These are phyloP conservation scores for Eutrema japonicum DNA, from an alignment of 345 rosid species.

Conservation along the genomic window DNA sequence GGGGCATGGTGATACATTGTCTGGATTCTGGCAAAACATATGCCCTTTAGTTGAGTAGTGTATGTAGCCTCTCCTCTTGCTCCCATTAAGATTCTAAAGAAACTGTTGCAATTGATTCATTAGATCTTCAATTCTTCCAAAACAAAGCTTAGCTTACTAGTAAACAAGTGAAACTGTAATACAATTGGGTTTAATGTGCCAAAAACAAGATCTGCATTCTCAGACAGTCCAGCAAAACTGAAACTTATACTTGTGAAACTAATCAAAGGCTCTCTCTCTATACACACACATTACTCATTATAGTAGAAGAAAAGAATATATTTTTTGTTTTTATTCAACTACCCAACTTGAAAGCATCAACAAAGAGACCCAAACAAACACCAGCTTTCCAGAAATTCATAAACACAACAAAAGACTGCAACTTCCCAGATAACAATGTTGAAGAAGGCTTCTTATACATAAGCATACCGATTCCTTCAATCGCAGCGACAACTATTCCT, in stretches of 20 bases:
- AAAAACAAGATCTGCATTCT: background rate
- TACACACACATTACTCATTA: constrained; percentile 13
- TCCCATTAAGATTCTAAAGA: constrained; percentile 4
- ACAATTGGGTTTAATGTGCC: background rate
- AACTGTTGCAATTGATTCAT: background rate
- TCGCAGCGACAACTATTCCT: constrained; percentile 89
- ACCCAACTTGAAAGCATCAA: constrained; percentile 96
- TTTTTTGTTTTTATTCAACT: constrained; percentile 45
- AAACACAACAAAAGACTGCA: constrained; percentile 76
- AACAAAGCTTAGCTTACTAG: constrained; percentile 15
- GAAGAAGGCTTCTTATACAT: constrained; percentile 69
- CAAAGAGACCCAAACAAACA: constrained; percentile 92
- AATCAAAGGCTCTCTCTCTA: constrained; percentile 15
- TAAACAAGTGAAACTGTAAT: constrained; percentile 14
- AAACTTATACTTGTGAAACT: constrained; percentile 3
- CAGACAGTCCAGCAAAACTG: constrained; percentile 2
- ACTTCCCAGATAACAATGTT: constrained; percentile 54
- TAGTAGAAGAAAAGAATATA: background rate
- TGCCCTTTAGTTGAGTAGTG: background rate
- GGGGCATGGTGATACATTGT: background rate
- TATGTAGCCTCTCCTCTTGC: constrained; percentile 2
- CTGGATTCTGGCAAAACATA: background rate
- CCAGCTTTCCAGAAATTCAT: constrained; percentile 98
- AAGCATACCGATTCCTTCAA: constrained; percentile 95
- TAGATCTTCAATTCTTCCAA: constrained; percentile 6